Percentiles rank a stretch among this genome's conserved stretches.
Conservation (phyloP, 2,329 filamentous ascomycete genomes). For the Ceratocystis smalleyi region DNA sequence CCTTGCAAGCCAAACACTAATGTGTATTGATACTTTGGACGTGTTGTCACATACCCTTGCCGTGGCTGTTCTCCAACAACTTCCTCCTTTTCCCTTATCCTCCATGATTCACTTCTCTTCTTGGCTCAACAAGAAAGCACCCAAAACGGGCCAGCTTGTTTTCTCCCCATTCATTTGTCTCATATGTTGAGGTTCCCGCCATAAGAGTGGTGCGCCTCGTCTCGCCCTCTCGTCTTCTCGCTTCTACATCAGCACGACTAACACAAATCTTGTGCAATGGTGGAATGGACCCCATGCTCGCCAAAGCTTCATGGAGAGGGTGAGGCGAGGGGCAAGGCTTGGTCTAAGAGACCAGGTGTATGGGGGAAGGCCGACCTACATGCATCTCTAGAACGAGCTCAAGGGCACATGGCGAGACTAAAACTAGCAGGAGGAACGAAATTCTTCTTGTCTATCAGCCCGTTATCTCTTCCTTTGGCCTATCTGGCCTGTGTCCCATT, state of each 20-base stretch:
- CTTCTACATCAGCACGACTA: background rate
- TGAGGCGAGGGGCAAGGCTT: background rate
- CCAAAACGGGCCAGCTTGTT: background rate
- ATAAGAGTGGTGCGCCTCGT: background rate
- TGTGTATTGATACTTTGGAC: too few species aligned
- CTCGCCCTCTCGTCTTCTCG: background rate
- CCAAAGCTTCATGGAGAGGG: background rate
- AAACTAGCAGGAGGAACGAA: background rate
- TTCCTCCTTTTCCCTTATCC: background rate
- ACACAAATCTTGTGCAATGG: background rate
- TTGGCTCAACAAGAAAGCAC: background rate
- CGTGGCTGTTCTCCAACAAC: background rate
- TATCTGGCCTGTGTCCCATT: background rate
- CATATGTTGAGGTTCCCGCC: background rate
- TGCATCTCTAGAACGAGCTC: background rate
- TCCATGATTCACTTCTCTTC: background rate
- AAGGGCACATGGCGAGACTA: background rate
- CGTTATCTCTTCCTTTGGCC: background rate
- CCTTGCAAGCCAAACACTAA: too few species aligned
- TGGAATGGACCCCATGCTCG: background rate
- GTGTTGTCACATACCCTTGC: background rate
- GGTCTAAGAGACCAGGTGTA: background rate
- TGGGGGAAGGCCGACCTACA: background rate
- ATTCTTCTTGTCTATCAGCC: background rate
- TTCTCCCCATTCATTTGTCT: background rate